Base-by-base conservation (phyloP, 192 early-diverging fungal species). In the Rhizoclosmatium sp. region DNA sequence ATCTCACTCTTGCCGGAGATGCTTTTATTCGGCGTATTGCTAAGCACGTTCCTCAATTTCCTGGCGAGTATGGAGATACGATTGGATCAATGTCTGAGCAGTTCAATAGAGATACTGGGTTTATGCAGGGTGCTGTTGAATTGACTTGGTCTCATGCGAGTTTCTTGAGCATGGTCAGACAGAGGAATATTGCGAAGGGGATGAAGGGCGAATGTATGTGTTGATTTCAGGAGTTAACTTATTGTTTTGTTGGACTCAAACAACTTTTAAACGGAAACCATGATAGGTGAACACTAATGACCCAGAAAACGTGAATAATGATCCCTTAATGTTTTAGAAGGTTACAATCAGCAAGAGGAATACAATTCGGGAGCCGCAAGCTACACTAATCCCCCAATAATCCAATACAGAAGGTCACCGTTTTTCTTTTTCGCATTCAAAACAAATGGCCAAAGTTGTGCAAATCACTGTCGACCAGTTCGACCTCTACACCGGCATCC, bases 111-210 rank as follows among this genome's bases (percentile, higher is more conserved):
- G 21, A 61, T 44, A 84, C 82, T 2, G 94, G 94, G 1, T 86
- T 80, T 54, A 84, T 85, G 19, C 84, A 78, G 3, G 93, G 93
- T 0, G 94, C 92, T 7, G 51, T 68, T 0, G 85, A 93, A 62
- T 78, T 95, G 72, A 94, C 93, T 0, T 94, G 94, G 94, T 89
- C 86, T 59, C 90, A 94, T 76, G 92, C 89, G 1, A 82, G 89
- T 0, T 87, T 92, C 23, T 69, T 90, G 54, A 79, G 42, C 3
- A 69, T 69, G 67, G 46, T 12, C 9, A 12, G 42, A 4, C 42
- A 41, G 12, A 41, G 67, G 2, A 47, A 69, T 47, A 44, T 21
- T 69, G 19, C 67, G n/a, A 14, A 45, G 0, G 67, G 51, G 9
- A 54, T 7, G 51, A 54, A 4, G 31, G 31, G 31, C 0, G 16